Conservation (phyloP, 2,329 filamentous ascomycete genomes). For the Alternaria arborescens region DNA sequence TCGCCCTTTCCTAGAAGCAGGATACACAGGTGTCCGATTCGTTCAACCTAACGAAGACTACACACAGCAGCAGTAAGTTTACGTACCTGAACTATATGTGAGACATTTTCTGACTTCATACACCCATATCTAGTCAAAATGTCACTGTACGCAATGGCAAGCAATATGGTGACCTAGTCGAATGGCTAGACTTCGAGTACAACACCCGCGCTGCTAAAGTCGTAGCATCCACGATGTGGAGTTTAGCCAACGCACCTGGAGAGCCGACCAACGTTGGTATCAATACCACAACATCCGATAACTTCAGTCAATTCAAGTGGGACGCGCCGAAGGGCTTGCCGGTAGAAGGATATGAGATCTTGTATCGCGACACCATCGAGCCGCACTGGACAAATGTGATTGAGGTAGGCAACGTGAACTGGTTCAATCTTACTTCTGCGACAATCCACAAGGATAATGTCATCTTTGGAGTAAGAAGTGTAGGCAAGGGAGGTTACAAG, state of each 20-base stretch:
- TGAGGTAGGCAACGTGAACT: conserved; percentile 55
- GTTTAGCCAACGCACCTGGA: conserved; percentile 60
- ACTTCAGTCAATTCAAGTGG: conserved; percentile 61
- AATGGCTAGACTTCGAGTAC: conserved; percentile 64
- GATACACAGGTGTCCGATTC: conserved; percentile 62
- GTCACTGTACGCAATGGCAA: conserved; percentile 56
- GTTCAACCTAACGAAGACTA: conserved; percentile 65
- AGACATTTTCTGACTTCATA: neutral
- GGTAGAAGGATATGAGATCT: conserved; percentile 60
- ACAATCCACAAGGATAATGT: conserved; percentile 64
- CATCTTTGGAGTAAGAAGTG: conserved; percentile 62
- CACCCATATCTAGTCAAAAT: conserved; percentile 50
- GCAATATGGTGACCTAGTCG: conserved; percentile 62
- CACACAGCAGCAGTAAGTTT: conserved; percentile 58
- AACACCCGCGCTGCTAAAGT: conserved; percentile 62
- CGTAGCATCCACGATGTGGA: conserved; percentile 62
- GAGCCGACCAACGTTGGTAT: conserved; percentile 58
- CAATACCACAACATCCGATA: conserved; percentile 54
- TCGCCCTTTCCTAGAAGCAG: conserved; percentile 60
- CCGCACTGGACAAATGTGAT: conserved; percentile 59
- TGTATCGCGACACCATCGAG: conserved; percentile 61
- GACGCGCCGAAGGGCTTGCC: conserved; percentile 48
- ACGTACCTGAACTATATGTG: neutral
- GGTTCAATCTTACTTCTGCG: conserved; percentile 53
- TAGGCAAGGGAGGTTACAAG: conserved; percentile 57